Conservation (phyloP, 2,329 filamentous ascomycete species). For the Aureobasidium leucospermi region DNA sequence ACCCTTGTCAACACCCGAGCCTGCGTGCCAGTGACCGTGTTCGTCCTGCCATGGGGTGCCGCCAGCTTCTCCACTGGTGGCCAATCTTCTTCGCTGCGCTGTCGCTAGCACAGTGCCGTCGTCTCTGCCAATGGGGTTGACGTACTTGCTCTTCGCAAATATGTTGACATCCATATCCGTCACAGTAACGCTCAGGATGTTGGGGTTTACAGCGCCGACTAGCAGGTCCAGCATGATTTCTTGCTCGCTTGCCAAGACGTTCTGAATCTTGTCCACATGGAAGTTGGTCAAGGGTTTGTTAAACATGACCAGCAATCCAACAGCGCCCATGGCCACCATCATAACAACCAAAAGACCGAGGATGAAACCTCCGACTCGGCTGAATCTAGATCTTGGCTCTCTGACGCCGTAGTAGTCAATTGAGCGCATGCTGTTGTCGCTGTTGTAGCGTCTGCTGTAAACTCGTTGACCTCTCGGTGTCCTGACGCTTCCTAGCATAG, state of each 20-base stretch:
- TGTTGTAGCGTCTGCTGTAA: slow-evolving; percentile 46
- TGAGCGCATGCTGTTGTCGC: slow-evolving; percentile 46
- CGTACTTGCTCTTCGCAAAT: slow-evolving; percentile 88
- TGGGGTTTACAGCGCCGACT: slow-evolving; percentile 84
- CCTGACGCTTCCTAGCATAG: slow-evolving; percentile 61
- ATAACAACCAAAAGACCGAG: slow-evolving; percentile 76
- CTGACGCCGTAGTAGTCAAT: slow-evolving; percentile 24
- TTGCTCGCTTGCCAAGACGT: slow-evolving; percentile 87
- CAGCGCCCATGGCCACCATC: slow-evolving; percentile 73
- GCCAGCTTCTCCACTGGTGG: not conserved
- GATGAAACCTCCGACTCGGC: slow-evolving; percentile 74
- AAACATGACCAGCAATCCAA: slow-evolving; percentile 84
- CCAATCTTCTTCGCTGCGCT: not conserved
- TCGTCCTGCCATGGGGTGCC: slow-evolving; percentile 16
- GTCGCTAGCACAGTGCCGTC: not conserved
- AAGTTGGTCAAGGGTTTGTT: slow-evolving; percentile 80
- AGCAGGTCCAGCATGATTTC: slow-evolving; percentile 91
- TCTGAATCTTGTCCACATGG: slow-evolving; percentile 70
- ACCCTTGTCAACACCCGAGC: slow-evolving; percentile 42
- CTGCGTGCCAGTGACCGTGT: slow-evolving; percentile 17
- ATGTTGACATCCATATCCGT: slow-evolving; percentile 83
- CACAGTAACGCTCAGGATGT: slow-evolving; percentile 80
- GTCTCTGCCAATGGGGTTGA: slow-evolving; percentile 41
- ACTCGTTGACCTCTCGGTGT: slow-evolving; percentile 47
- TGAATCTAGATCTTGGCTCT: slow-evolving; percentile 12